Conservation (phyloP, 176 grass and related monocot genomes). For the Aegilops tauschii region DNA sequence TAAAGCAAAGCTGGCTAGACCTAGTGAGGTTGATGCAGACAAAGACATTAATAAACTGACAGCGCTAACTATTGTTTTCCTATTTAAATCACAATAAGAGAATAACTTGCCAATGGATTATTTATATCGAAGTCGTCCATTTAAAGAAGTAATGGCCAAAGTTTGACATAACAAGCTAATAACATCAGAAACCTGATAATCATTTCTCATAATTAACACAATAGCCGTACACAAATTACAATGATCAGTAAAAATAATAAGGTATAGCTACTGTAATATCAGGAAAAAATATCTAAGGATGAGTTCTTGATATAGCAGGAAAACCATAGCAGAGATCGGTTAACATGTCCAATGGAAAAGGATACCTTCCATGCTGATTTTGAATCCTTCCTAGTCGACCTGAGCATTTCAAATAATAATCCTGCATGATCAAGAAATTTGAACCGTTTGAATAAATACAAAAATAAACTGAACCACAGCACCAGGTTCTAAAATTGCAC, state of each 20-base stretch:
- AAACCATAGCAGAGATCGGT: slow-evolving; percentile 8
- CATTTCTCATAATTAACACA: background rate
- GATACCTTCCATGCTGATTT: slow-evolving; percentile 96
- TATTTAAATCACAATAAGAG: slow-evolving; percentile 8
- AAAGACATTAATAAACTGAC: background rate
- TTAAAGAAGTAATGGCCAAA: background rate
- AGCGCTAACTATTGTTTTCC: background rate
- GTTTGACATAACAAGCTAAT: slow-evolving; percentile 12
- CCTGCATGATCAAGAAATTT: slow-evolving; percentile 45
- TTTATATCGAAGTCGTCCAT: background rate
- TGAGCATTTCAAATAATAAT: slow-evolving; percentile 92
- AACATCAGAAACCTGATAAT: background rate
- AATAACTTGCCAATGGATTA: background rate
- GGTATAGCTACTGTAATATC: background rate
- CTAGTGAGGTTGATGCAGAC: background rate
- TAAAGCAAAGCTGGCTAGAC: slow-evolving; percentile 10
- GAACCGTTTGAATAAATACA: slow-evolving; percentile 15
- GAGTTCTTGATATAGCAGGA: slow-evolving; percentile 24
- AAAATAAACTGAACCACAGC: background rate
- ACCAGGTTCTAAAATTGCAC: background rate
- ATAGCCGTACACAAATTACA: slow-evolving; percentile 1
- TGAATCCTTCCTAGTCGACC: slow-evolving; percentile 79
- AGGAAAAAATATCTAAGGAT: background rate
- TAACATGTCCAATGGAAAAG: slow-evolving; percentile 1
- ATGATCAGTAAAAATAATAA: background rate